Conservation (phyloP, 371 early-diverging fungal genomes). For the Mucor sp. region DNA sequence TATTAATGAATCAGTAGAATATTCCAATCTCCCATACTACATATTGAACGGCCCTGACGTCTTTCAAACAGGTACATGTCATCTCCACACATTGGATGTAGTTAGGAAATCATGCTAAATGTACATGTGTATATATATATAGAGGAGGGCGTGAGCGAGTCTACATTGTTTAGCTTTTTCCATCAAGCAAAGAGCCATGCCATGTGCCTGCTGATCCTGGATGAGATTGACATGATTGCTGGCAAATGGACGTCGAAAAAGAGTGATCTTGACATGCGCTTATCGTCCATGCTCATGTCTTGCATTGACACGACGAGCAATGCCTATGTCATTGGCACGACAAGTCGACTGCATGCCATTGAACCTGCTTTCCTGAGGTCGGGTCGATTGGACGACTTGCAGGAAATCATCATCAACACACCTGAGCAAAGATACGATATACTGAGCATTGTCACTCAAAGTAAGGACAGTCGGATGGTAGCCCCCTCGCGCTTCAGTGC, state of each 20-base stretch:
- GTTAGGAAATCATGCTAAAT: neutral
- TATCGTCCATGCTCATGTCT: conserved; percentile 26
- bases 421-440: conserved; percentile 48
- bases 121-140: conserved; percentile 10
- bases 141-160: conserved; percentile 67
- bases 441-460: conserved; percentile 49
- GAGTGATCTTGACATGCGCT: conserved; percentile 36
- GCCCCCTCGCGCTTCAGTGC: neutral
- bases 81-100: neutral
- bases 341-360: conserved; percentile 61
- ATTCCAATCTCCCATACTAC: conserved; percentile 57
- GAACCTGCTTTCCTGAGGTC: conserved; percentile 57
- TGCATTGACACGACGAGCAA: conserved; percentile 45
- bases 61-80: conserved; percentile 60
- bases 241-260: conserved; percentile 42
- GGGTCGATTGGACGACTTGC: conserved; percentile 57
- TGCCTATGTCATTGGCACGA: conserved; percentile 56
- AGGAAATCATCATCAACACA: conserved; percentile 51
- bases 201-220: conserved; percentile 55
- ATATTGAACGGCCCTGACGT: conserved; percentile 72
- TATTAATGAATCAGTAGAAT: conserved; percentile 18
- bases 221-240: conserved; percentile 67
- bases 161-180: conserved; percentile 45
- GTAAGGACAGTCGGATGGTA: conserved; percentile 23
- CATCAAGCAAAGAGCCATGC: conserved; percentile 23